phyloP scores from a whole-genome alignment of 371 early-diverging fungal species.

The Dichotomocladium elegans region DNA sequence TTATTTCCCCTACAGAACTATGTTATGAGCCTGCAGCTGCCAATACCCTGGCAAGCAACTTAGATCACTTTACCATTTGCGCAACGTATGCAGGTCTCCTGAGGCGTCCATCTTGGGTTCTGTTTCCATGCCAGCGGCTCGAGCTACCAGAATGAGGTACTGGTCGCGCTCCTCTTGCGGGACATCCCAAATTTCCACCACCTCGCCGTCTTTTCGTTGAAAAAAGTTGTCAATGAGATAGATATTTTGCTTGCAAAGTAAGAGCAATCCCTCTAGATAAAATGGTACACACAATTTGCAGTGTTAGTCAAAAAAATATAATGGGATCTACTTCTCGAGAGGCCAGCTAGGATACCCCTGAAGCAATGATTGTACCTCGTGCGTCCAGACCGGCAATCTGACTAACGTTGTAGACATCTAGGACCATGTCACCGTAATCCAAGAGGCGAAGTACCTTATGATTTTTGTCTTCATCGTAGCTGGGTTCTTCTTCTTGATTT shows the following conservation, averaged over 20 bases:
- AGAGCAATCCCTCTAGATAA: slow-evolving; percentile 57
- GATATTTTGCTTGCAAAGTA: slow-evolving; percentile 70
- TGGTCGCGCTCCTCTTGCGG: slow-evolving; percentile 70
- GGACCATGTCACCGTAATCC: slow-evolving; percentile 68
- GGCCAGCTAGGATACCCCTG: background rate
- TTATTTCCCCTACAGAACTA: slow-evolving; percentile 48
- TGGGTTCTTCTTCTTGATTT: slow-evolving; percentile 46
- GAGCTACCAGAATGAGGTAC: slow-evolving; percentile 56
- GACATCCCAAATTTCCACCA: slow-evolving; percentile 74
- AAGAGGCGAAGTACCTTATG: slow-evolving; percentile 67
- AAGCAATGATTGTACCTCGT: no score
- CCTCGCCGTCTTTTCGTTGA: slow-evolving; percentile 65
- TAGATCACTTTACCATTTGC: slow-evolving; percentile 55
- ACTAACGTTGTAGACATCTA: slow-evolving; percentile 73
- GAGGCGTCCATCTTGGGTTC: slow-evolving; percentile 39
- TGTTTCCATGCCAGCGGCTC: slow-evolving; percentile 53
- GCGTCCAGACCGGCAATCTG: slow-evolving; percentile 72
- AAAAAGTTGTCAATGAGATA: slow-evolving; percentile 79
- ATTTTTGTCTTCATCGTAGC: slow-evolving; percentile 70
- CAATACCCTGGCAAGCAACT: no score
- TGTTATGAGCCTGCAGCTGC: no score
- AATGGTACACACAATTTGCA: no score
- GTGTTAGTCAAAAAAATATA: background rate
- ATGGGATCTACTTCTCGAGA: background rate
- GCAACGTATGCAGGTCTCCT: slow-evolving; percentile 55